Evolutionary conservation across 805 yeast genomes (phyloP), one percentile per base, ranked within the genome.

Genomic region (Saccharomycopsis oosterbeekiorum): DNA sequence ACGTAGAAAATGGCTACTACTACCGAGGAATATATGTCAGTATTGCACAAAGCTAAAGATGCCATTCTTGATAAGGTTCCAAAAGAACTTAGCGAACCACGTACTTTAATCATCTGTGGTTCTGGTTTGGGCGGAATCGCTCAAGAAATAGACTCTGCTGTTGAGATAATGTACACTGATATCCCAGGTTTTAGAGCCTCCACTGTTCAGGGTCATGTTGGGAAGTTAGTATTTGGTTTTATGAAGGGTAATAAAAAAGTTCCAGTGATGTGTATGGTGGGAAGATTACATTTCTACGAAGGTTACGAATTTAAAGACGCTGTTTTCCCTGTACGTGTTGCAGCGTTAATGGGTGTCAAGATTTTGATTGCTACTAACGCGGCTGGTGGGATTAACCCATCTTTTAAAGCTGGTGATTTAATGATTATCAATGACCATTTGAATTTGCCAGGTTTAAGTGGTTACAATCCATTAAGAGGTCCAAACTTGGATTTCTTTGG

Each of bases 111-210:
- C 65, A 88, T 93, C 59, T 92, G 97, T 74, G 99, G 99, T 6
- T 88, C 97, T 4, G 99, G 99, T 0, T 77, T 93, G 17, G 96
- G 97, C 12, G 96, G 96, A 0, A 85, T 93, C 57, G 86, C 92
- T 1, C 77, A 80, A 57, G 67, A 74, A n/a, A 61, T 74, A 10
- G 42, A 15, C 37, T 34, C 51, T 14, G 51, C 73, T 3, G 73
- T 83, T 21, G 80, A 77, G 57, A 78, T 93, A 34, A 75, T 85
- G 0, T 93, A 90, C 70, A 66, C 71, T 6, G 77, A 79, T 0
- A 88, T 93, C 57, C 97, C 97, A 0, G 89, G 93, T 0, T 92
- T 93, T 73, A 81, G 80, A 68, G 68, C 74, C 0, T 86, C 97
- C 0, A 92, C 97, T 0, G 97, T 93, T 0, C 83, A 84, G 11